These are phyloP conservation scores for Seiridium cupressi DNA, from an alignment of 2,329 filamentous ascomycete species.

Conservation along the genomic window DNA sequence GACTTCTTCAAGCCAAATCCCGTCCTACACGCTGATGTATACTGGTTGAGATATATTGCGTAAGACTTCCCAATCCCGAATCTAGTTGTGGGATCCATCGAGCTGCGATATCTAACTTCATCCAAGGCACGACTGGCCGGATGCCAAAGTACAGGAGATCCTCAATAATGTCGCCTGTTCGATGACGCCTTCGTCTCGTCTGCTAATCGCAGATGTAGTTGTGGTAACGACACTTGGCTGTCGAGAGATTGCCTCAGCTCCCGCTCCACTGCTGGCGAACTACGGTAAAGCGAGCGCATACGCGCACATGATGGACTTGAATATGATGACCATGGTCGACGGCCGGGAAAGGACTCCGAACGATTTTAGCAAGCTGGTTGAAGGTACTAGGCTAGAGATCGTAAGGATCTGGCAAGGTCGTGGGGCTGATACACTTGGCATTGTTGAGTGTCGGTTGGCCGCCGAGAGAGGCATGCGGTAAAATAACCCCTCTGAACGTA, in stretches of 20 bases:
- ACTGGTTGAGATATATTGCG: conserved; percentile 18
- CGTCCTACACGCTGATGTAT: conserved; percentile 22
- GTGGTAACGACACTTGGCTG: conserved; percentile 16
- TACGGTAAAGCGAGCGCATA: conserved; percentile 10
- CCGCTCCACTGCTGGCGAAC: conserved; percentile 16
- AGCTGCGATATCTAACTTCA: too few species aligned
- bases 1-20: conserved; percentile 27
- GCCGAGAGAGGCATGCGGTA: neutral
- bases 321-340: conserved; percentile 19
- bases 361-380: conserved; percentile 14
- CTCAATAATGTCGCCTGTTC: conserved; percentile 6
- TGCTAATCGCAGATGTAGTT: conserved; percentile 17
- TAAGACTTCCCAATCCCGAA: conserved; percentile 2
- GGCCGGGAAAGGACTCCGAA: conserved; percentile 10
- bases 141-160: neutral
- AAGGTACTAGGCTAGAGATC: conserved; percentile 15
- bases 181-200: conserved; percentile 4
- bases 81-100: neutral
- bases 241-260: conserved; percentile 14
- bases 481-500: too few species aligned
- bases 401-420: conserved; percentile 18
- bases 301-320: conserved; percentile 15
- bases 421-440: conserved; percentile 12
- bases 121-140: conserved; percentile 12
- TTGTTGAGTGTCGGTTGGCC: conserved; percentile 15